Conservation (phyloP, 305 asterid genomes). For the Fraxinus platypoda region DNA sequence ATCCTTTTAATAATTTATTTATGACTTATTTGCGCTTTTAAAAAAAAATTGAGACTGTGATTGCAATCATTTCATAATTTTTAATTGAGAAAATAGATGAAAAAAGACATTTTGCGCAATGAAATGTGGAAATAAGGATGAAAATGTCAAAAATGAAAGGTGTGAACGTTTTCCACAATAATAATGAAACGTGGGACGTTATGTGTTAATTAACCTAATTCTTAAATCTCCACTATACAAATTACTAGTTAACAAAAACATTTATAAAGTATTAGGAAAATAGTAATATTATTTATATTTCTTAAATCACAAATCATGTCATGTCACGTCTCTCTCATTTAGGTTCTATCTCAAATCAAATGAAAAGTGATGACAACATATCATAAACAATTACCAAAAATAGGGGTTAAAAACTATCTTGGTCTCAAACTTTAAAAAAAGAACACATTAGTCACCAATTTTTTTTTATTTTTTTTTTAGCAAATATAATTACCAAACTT, state of each 20-base stretch:
- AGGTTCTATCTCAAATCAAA: conserved; percentile 22
- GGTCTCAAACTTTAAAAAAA: not conserved
- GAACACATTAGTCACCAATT: not conserved
- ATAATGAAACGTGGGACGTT: no score
- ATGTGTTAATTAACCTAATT: no score
- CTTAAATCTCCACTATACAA: not conserved
- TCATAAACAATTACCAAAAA: not conserved
- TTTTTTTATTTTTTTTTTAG: no score
- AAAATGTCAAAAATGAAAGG: no score
- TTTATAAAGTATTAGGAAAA: not conserved
- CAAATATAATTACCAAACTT: not conserved
- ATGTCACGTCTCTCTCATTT: conserved; percentile 13
- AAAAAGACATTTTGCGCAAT: no score
- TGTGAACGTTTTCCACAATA: no score
- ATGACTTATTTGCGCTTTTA: no score
- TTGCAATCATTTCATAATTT: no score
- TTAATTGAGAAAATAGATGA: no score
- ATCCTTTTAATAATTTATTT: no score
- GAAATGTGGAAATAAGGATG: no score
- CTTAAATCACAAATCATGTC: not conserved
- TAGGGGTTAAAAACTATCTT: not conserved
- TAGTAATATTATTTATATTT: not conserved
- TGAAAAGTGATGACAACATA: conserved; percentile 7
- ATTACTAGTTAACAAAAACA: not conserved
- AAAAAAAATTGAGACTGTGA: no score